Base-by-base conservation (phyloP, 352 stramenopile genomes). In the Phytophthora ramorum region DNA sequence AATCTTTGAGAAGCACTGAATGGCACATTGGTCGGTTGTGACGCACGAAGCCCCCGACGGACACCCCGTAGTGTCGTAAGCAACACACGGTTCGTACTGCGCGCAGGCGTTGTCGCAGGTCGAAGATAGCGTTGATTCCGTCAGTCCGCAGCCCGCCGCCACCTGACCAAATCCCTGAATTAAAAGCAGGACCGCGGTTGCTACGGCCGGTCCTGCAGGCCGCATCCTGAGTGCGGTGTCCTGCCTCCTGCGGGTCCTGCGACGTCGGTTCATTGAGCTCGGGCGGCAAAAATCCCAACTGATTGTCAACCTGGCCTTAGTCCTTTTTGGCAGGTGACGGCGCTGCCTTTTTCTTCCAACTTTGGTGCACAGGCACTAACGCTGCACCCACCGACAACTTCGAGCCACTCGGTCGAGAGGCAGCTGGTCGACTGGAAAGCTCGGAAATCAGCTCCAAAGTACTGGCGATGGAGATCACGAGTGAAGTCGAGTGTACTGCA, bases 51-150 rank as follows among this genome's bases (percentile, higher is more conserved):
- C 50, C 17, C 54, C 70, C 10, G 65, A 52, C 41, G 69, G 71
- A 45, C 77, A 86, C 0, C 38, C n/a, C 7, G 54, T 59, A 1
- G 52, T 28, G 13, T 37, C 61, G 57, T 83, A 91, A 12, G 64
- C 78, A 24, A 92, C 49, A 46, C 81, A 92, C 14, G 83, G 83
- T 2, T 76, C 71, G 4, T 81, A 79, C 0, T 71, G 55, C 44
- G 66, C 73, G 60, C 83, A 92, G 12, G 66, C 35, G 34, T 67
- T 58, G 34, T 68, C 59, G 72, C 79, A 90, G 52, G 28, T 68
- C 22, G 79, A 85, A 6, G 81, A 85, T 28, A 90, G 60, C 16
- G 81, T 81, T 8, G 48, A 60, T 1, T 40, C 16, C 16, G 49
- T 8, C 4, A 73, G 19, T 38, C 26, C 64, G 24, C 69, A 77